A percentile compares a stretch with the other conserved stretches of the same genome.
Conservation (phyloP, 2,329 filamentous ascomycete genomes). For the Sodiomyces alkalinus region DNA sequence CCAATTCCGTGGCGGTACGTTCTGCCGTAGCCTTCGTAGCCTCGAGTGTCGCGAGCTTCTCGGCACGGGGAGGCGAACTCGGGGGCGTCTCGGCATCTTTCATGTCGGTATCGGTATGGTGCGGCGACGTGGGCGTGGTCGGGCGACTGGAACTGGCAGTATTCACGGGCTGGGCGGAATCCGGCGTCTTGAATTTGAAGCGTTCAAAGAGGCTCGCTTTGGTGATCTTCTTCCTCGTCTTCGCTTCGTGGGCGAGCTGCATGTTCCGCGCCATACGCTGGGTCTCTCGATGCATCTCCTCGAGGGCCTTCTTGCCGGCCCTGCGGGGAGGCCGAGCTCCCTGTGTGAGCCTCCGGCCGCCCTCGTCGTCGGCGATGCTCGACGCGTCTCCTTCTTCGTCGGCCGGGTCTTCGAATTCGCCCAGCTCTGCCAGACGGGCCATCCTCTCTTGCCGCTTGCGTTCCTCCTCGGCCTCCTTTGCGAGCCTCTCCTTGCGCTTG, state of each 20-base stretch:
- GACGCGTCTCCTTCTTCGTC: constrained; percentile 39
- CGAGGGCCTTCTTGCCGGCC: constrained; percentile 84
- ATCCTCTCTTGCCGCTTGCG: constrained; percentile 28
- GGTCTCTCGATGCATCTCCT: constrained; percentile 91
- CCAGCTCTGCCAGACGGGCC: constrained; percentile 20
- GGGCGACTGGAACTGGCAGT: constrained; percentile 41
- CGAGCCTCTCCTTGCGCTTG: constrained; percentile 57
- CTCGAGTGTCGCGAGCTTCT: constrained; percentile 2
- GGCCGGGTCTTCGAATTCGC: constrained; percentile 22
- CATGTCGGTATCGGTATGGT: constrained; percentile 38
- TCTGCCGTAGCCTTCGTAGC: constrained; percentile 1
- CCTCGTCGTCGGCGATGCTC: constrained; percentile 46
- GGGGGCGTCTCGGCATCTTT: constrained; percentile 28
- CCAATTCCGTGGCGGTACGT: neutral
- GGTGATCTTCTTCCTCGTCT: constrained; percentile 80
- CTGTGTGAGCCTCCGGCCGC: constrained; percentile 53
- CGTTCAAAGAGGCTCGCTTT: constrained; percentile 69
- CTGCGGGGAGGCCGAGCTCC: constrained; percentile 58
- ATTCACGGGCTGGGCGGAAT: constrained; percentile 16
- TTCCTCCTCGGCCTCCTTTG: constrained; percentile 45
- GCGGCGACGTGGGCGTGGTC: constrained; percentile 26
- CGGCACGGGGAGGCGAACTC: constrained; percentile 14
- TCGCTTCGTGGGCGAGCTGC: constrained; percentile 80
- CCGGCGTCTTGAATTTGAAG: constrained; percentile 55
- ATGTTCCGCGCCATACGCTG: constrained; percentile 81